Evolutionary conservation across 345 rosid genomes (phyloP), one percentile per base, ranked within the genome.

Genomic region (Euphorbia pulcherrima): DNA sequence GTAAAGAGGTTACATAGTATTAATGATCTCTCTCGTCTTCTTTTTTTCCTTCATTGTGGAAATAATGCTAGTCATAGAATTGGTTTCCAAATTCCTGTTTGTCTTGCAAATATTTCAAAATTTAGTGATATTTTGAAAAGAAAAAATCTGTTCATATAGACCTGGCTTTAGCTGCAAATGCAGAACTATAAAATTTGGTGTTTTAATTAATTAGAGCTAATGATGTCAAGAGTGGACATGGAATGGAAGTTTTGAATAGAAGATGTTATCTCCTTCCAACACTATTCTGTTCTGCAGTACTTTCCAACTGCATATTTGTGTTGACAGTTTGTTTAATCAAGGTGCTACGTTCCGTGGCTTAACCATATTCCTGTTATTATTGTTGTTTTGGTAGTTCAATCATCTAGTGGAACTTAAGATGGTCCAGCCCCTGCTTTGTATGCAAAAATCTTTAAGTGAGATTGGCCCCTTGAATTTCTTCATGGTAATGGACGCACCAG

Each of bases 391-490:
- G 68, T 92, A 90, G 97, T 80, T 93, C 70, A 76, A 80, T 73
- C 85, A 78, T 75, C 82, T 84, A 33, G 78, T 84, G 82, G 96
- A 89, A 70, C 71, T 82, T 61, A 84, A 85, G 80, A 80, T 80
- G 28, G 80, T 80, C 67, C 79, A 74, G 72, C 86, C 92, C 24
- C 59, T 91, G 78, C 80, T 94, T 37, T 66, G 70, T 58, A 54
- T 86, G 46, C 70, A 63, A 47, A 77, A 79, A 65, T 39, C 51
- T 7, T 72, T 81, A 60, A 74, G 71, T 48, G 88, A 89, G 68
- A 80, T 88, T 51, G 58, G 67, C 74, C 95, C 92, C 73, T 48
- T 91, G 58, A 84, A 91, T 86, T 81, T 94, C 73, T 72, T 88
- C 21, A 21, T 30, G 73, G 73, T 89, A 64, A 82, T 88, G 88